These are phyloP conservation scores for Apiospora rasikravindrae DNA, from an alignment of 2,329 filamentous ascomycete species.

Conservation along the genomic window DNA sequence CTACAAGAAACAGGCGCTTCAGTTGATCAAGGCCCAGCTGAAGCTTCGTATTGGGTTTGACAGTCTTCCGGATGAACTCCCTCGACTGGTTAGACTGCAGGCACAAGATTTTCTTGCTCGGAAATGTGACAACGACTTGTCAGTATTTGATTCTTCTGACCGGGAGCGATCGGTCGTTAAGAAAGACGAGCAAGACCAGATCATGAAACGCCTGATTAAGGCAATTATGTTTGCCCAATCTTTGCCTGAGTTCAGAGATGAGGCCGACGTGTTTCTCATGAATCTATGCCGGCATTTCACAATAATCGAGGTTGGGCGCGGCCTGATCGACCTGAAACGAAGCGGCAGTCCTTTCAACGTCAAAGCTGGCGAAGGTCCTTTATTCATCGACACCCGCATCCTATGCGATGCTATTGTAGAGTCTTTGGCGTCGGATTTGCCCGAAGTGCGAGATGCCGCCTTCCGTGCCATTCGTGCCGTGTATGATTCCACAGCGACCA, in stretches of 20 bases:
- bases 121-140: slow-evolving; percentile 73
- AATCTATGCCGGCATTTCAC: slow-evolving; percentile 90
- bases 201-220: slow-evolving; percentile 85
- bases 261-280: slow-evolving; percentile 75
- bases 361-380: slow-evolving; percentile 81
- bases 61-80: slow-evolving; percentile 86
- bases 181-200: slow-evolving; percentile 81
- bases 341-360: slow-evolving; percentile 81
- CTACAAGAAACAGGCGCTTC: slow-evolving; percentile 93
- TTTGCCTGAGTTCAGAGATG: slow-evolving; percentile 77
- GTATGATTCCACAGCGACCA: slow-evolving; percentile 74
- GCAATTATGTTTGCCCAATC: slow-evolving; percentile 86
- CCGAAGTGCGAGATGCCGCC: slow-evolving; percentile 80
- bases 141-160: slow-evolving; percentile 76
- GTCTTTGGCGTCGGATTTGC: slow-evolving; percentile 84
- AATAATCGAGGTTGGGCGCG: slow-evolving; percentile 84
- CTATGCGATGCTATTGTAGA: slow-evolving; percentile 91
- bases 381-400: slow-evolving; percentile 85
- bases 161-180: slow-evolving; percentile 84
- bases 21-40: slow-evolving; percentile 84
- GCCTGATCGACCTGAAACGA: slow-evolving; percentile 82
- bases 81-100: slow-evolving; percentile 82
- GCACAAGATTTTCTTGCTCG: slow-evolving; percentile 81
- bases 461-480: slow-evolving; percentile 79
- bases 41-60: slow-evolving; percentile 91